phyloP scores from a whole-genome alignment of 108 stramenopile species.

The Nitzschia sp. region DNA sequence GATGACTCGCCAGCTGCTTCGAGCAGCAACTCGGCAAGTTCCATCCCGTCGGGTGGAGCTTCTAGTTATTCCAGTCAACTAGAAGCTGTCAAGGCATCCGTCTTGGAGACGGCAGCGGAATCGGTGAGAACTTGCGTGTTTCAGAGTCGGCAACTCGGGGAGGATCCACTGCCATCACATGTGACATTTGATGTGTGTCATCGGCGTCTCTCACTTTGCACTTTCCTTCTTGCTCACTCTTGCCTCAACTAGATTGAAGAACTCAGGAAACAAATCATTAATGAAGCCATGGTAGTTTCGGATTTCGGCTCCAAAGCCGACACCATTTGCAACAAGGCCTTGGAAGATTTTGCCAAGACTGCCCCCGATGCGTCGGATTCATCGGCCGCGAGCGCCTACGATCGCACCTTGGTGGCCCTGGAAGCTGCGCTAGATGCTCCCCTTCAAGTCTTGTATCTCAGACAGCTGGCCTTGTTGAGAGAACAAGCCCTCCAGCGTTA shows the following conservation, averaged over 20 bases:
- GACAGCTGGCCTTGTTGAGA: slow-evolving; percentile 83
- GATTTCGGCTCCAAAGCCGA: slow-evolving; percentile 88
- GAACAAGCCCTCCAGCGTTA: slow-evolving; percentile 88
- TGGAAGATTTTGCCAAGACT: slow-evolving; percentile 86
- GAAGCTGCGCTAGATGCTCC: slow-evolving; percentile 89
- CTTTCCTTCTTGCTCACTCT: background rate
- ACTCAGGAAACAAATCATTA: slow-evolving; percentile 70
- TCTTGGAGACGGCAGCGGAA: slow-evolving; percentile 32
- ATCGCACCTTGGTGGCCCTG: slow-evolving; percentile 85
- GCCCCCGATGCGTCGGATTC: slow-evolving; percentile 83
- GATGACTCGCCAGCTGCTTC: too few species aligned
- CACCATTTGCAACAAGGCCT: slow-evolving; percentile 85
- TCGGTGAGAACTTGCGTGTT: slow-evolving; percentile 23
- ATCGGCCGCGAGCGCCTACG: slow-evolving; percentile 72
- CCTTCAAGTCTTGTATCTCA: slow-evolving; percentile 89
- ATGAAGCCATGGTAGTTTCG: slow-evolving; percentile 65
- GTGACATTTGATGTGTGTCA: too few species aligned
- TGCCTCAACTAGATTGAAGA: slow-evolving; percentile 63
- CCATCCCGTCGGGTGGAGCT: slow-evolving; percentile 30
- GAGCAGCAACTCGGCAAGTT: background rate
- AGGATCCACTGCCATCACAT: too few species aligned
- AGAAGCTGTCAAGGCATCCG: slow-evolving; percentile 44
- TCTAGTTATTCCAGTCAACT: slow-evolving; percentile 29
- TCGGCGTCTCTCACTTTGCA: background rate
- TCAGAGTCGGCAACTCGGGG: too few species aligned